These are phyloP conservation scores for Lepidium didymum DNA, from an alignment of 345 rosid genomes.

Conservation along the genomic window DNA sequence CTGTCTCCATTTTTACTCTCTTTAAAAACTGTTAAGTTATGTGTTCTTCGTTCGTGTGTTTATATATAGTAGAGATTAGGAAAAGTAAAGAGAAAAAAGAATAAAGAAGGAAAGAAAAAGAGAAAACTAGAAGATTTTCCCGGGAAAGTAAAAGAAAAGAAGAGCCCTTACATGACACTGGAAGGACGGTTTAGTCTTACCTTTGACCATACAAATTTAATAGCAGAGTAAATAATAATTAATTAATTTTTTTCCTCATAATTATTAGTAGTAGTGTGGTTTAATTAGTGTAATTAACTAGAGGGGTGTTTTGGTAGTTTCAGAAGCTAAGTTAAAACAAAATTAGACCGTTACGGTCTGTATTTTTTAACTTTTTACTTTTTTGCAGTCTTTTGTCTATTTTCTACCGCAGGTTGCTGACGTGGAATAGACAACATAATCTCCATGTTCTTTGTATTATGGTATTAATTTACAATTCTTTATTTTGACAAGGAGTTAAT, in stretches of 20 bases:
- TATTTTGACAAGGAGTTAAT: background rate
- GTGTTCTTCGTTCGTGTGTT: background rate
- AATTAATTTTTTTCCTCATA: background rate
- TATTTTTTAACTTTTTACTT: background rate
- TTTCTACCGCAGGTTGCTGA: slow-evolving; percentile 19
- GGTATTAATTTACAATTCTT: background rate
- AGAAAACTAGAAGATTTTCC: slow-evolving; percentile 1
- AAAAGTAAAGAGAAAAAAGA: background rate
- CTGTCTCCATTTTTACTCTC: slow-evolving; percentile 25
- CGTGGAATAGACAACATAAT: slow-evolving; percentile 17
- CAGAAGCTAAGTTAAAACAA: background rate
- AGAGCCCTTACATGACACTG: background rate
- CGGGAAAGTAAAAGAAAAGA: slow-evolving; percentile 16
- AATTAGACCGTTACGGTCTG: slow-evolving; percentile 20
- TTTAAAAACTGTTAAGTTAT: slow-evolving; percentile 20
- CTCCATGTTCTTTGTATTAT: background rate
- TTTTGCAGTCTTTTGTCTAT: slow-evolving; percentile 8
- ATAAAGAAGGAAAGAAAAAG: background rate
- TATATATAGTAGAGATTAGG: background rate
- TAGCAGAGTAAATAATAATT: background rate
- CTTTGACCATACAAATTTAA: background rate
- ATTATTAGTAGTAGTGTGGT: background rate
- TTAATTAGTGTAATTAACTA: background rate
- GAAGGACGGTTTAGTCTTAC: slow-evolving; percentile 10
- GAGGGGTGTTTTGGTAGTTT: slow-evolving; percentile 10